A percentile compares a stretch with the other conserved stretches of the same genome.
Conservation (phyloP, 306 rosid species). For the Luffa acutangula region DNA sequence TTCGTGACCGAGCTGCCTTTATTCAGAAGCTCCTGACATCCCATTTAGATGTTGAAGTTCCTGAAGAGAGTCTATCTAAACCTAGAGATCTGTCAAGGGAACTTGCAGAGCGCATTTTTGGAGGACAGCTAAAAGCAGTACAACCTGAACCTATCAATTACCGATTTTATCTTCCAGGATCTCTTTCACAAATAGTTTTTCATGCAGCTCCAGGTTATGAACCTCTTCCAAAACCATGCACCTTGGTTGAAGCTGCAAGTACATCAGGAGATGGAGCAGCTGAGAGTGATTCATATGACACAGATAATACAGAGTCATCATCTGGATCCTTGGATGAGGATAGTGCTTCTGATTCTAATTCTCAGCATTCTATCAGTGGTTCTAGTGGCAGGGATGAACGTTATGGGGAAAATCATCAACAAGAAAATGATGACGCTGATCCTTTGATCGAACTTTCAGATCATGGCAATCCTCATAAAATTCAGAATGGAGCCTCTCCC, state of each 20-base stretch:
- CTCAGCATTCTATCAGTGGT: slow-evolving; percentile 43
- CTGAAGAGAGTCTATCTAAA: slow-evolving; percentile 22
- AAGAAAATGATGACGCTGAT: slow-evolving; percentile 33
- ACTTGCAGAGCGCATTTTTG: slow-evolving; percentile 52
- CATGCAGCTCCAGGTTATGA: slow-evolving; percentile 99
- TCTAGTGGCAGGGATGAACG: slow-evolving; percentile 40
- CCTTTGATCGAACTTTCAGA: slow-evolving; percentile 76
- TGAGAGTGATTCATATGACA: slow-evolving; percentile 24
- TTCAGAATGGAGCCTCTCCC: slow-evolving; percentile 37
- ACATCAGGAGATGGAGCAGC: slow-evolving; percentile 25
- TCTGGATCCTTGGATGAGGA: slow-evolving; percentile 66
- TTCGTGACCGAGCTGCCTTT: slow-evolving; percentile 79
- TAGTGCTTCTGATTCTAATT: slow-evolving; percentile 55
- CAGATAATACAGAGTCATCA: slow-evolving; percentile 44
- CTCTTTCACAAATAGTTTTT: slow-evolving; percentile 85
- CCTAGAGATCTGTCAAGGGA: slow-evolving; percentile 31
- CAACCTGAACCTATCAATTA: slow-evolving; percentile 44
- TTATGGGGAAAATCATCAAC: slow-evolving; percentile 33
- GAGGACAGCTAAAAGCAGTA: slow-evolving; percentile 34
- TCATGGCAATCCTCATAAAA: slow-evolving; percentile 28
- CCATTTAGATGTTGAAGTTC: slow-evolving; percentile 36
- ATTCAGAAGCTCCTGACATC: slow-evolving; percentile 44
- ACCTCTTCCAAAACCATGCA: slow-evolving; percentile 92
- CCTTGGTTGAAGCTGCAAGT: slow-evolving; percentile 29
- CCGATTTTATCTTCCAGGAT: slow-evolving; percentile 90